Conservation (phyloP, 2,329 filamentous ascomycete species). For the Ophiosphaerella narmari region DNA sequence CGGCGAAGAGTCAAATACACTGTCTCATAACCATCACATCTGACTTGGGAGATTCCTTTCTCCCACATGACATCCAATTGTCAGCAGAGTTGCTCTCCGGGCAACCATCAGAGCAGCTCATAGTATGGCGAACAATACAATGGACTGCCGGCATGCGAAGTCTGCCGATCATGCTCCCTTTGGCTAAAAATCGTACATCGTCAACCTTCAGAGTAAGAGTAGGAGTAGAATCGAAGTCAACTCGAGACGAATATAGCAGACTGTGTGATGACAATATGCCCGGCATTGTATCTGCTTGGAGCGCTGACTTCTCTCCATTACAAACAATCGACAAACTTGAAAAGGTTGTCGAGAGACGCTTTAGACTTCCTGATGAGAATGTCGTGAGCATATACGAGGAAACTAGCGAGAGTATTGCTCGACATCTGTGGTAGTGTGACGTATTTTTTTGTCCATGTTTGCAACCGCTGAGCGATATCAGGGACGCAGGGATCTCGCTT, state of each 20-base stretch:
- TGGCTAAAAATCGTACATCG: slow-evolving; percentile 45
- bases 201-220: slow-evolving; percentile 50
- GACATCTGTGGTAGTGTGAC: slow-evolving; percentile 68
- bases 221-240: slow-evolving; percentile 33
- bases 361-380: slow-evolving; percentile 49
- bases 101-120: slow-evolving; percentile 37
- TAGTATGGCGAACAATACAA: slow-evolving; percentile 49
- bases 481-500: slow-evolving; percentile 65
- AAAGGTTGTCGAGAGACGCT: slow-evolving; percentile 61
- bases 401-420: slow-evolving; percentile 72
- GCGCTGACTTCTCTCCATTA: slow-evolving; percentile 49
- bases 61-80: slow-evolving; percentile 54
- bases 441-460: not conserved
- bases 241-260: slow-evolving; percentile 34
- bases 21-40: slow-evolving; percentile 67
- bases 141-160: slow-evolving; percentile 54
- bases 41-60: slow-evolving; percentile 69
- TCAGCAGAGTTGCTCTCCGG: slow-evolving; percentile 45
- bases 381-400: slow-evolving; percentile 66
- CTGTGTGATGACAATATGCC: slow-evolving; percentile 39
- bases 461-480: slow-evolving; percentile 13
- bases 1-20: slow-evolving; percentile 17
- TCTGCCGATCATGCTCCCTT: slow-evolving; percentile 50
- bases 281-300: slow-evolving; percentile 64
- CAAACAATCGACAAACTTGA: slow-evolving; percentile 50